Percentiles rank a stretch among this genome's conserved stretches.
These are phyloP conservation scores for Diplodia scrobiculata DNA, from an alignment of 2,329 filamentous ascomycete species.

Conservation along the genomic window DNA sequence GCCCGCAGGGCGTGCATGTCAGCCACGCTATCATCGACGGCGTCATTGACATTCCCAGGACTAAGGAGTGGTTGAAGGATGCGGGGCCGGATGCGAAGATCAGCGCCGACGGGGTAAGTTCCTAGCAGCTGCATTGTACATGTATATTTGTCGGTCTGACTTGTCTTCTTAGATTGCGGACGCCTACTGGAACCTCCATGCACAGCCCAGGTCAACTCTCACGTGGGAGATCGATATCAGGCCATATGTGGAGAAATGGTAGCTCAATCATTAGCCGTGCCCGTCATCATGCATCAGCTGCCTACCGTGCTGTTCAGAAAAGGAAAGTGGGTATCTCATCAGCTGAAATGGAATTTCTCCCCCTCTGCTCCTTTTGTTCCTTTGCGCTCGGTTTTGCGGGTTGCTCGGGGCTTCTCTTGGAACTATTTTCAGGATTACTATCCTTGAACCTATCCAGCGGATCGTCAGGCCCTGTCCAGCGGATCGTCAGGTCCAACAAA, in stretches of 20 bases:
- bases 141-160: constrained; percentile 26
- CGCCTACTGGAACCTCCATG: constrained; percentile 80
- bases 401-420: neutral
- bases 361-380: constrained; percentile 34
- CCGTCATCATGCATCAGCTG: neutral
- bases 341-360: constrained; percentile 35
- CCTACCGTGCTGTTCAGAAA: constrained; percentile 37
- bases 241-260: constrained; percentile 84
- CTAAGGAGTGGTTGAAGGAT: constrained; percentile 61
- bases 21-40: constrained; percentile 82
- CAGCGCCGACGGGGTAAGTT: constrained; percentile 69
- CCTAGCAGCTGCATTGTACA: constrained; percentile 5
- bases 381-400: neutral
- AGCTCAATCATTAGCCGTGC: constrained; percentile 32
- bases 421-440: neutral
- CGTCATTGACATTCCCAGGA: constrained; percentile 76
- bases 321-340: constrained; percentile 52
- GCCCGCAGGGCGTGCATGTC: constrained; percentile 80
- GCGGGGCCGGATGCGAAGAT: constrained; percentile 68
- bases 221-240: constrained; percentile 80
- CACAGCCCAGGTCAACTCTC: constrained; percentile 75
- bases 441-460: neutral
- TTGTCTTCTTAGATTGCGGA: constrained; percentile 70
- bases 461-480: neutral
- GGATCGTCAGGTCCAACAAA: neutral